Evolutionary conservation across 495 filamentous ascomycete species (phyloP), one percentile per base, ranked within the genome.

Genomic region (Talaromyces trachyspermus): DNA sequence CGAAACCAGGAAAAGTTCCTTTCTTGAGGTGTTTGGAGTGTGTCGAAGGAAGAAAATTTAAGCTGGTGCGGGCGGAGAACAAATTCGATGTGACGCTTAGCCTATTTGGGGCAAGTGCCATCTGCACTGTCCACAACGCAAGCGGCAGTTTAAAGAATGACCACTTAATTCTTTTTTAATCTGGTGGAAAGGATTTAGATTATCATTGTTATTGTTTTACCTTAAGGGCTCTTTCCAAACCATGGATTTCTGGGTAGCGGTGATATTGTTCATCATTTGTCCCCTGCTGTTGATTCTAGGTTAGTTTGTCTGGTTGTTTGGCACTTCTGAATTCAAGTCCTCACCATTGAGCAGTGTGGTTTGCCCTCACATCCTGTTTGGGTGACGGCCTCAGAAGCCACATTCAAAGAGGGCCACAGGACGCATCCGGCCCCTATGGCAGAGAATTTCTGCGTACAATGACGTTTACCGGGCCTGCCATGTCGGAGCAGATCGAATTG

Each of bases 401-500:
- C 29, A 46, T 70, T 27, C 65, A 63, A 38, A 52, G 61, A 27
- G 54, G 57, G n/a, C 47, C 59, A 14, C 61, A 65, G 19, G 59
- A 69, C 12, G 65, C 67, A 2, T 43, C 66, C 15, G 71, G 68
- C 15, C 52, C 69, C 5, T 83, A 75, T 51, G 78, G 74, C 22
- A 58, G 74, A 46, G 69, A 68, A 41, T 82, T 81, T 49, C 64
- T 77, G 12, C 69, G 77, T 26, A 70, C 65, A 19, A 75, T 81
- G 67, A 70, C 69, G 2, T 70, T 68, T 41, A 68, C 70, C 8
- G 75, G 70, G 6, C 60, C 72, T 27, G 74, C 68, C n/a, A 71
- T 76, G 58, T 81, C 75, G 57, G 78, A 82, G 58, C 78, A 80
- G 49, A 78, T 83, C 53, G 79, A 82, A 53, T 64, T 81, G 70